Percentiles rank a stretch among this genome's conserved stretches.
phyloP scores from a whole-genome alignment of 2,329 filamentous ascomycete species.

The Scedosporium boydii region DNA sequence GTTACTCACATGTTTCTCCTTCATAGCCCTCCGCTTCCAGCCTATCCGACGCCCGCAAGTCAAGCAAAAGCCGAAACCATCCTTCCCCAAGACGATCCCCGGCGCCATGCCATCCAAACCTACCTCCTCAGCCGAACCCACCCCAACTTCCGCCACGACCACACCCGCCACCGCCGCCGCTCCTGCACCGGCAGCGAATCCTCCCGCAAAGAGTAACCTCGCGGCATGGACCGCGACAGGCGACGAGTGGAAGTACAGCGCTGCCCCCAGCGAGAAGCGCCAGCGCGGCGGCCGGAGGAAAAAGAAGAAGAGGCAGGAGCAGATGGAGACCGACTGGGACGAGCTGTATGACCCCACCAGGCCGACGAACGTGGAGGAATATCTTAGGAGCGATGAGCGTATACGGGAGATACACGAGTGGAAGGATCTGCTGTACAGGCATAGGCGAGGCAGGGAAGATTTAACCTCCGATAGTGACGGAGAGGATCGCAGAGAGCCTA shows the following conservation, averaged over 20 bases:
- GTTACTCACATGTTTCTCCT: neutral
- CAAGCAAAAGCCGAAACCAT: conserved; percentile 51
- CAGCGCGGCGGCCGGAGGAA: conserved; percentile 71
- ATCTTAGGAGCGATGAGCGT: conserved; percentile 74
- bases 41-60: conserved; percentile 69
- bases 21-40: conserved; percentile 70
- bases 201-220: conserved; percentile 55
- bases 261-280: conserved; percentile 48
- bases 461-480: conserved; percentile 29
- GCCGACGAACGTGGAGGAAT: conserved; percentile 79
- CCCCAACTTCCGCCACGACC: conserved; percentile 15
- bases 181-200: conserved; percentile 25
- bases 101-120: conserved; percentile 19
- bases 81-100: conserved; percentile 38
- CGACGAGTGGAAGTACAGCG: conserved; percentile 66
- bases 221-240: conserved; percentile 72
- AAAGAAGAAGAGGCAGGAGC: conserved; percentile 57
- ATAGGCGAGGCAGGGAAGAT: conserved; percentile 42
- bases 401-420: conserved; percentile 73
- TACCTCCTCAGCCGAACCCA: conserved; percentile 17
- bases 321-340: conserved; percentile 71
- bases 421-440: conserved; percentile 72
- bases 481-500: conserved; percentile 11
- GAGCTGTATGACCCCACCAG: conserved; percentile 79
- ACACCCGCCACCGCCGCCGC: conserved; percentile 22